A percentile compares a stretch with the other conserved stretches of the same genome.
These are phyloP conservation scores for Calonectria crousiana DNA, from an alignment of 2,329 filamentous ascomycete species.

Conservation along the genomic window DNA sequence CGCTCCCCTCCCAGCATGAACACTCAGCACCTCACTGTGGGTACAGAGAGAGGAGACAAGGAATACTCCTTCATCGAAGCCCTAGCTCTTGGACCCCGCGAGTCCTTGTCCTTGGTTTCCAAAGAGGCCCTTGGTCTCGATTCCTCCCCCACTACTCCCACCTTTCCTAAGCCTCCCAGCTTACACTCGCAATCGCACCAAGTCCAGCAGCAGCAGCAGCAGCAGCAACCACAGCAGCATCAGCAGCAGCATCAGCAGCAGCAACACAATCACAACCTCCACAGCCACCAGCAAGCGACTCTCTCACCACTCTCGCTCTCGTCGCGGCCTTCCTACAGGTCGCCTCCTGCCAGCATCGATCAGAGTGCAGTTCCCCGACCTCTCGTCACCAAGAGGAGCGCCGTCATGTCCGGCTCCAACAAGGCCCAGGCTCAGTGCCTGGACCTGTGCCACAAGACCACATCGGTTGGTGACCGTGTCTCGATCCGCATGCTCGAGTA, in stretches of 20 bases:
- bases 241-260: neutral
- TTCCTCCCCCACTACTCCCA: conserved; percentile 12
- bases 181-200: neutral
- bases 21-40: conserved; percentile 36
- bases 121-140: conserved; percentile 43
- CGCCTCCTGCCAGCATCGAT: neutral
- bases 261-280: neutral
- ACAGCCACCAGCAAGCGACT: too few species aligned
- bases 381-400: conserved; percentile 38
- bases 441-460: conserved; percentile 68
- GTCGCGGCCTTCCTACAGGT: neutral
- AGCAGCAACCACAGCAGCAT: neutral
- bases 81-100: conserved; percentile 42
- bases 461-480: conserved; percentile 71
- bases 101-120: conserved; percentile 43
- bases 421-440: conserved; percentile 50
- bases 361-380: conserved; percentile 26
- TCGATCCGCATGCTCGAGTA: conserved; percentile 75
- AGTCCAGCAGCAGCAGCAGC: neutral
- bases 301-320: neutral
- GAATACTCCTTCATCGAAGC: conserved; percentile 50
- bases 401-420: conserved; percentile 36
- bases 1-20: conserved; percentile 36
- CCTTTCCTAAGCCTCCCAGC: conserved; percentile 19
- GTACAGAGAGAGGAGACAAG: conserved; percentile 38